Percentiles rank a stretch among this genome's conserved stretches.
These are phyloP conservation scores for Sporothrix curviconia DNA, from an alignment of 2,329 filamentous ascomycete species.

Conservation along the genomic window DNA sequence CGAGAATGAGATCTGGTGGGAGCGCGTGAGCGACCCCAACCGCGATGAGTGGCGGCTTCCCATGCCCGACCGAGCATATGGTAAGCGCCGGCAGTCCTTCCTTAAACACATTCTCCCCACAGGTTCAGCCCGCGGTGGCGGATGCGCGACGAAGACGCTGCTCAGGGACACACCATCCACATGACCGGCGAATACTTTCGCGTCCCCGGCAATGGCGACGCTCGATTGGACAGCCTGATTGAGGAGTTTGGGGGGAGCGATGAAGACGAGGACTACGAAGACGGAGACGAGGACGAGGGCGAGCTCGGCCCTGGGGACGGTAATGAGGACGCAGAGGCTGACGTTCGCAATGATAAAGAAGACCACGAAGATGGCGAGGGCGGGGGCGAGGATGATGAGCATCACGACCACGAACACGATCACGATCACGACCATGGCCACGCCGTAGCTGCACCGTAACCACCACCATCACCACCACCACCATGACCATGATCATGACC, in stretches of 20 bases:
- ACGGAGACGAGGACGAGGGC: not conserved
- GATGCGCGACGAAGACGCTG: slow-evolving; percentile 33
- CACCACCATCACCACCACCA: slow-evolving; percentile 19
- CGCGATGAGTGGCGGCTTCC: slow-evolving; percentile 51
- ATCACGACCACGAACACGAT: slow-evolving; percentile 23
- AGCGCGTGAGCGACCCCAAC: slow-evolving; percentile 53
- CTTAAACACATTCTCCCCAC: slow-evolving; percentile 53
- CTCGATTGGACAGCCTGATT: slow-evolving; percentile 25
- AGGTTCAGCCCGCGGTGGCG: slow-evolving; percentile 44
- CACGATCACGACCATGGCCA: slow-evolving; percentile 19
- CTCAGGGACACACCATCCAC: slow-evolving; percentile 15
- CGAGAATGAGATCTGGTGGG: slow-evolving; percentile 61
- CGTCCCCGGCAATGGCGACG: slow-evolving; percentile 27
- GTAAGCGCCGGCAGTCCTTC: slow-evolving; percentile 49
- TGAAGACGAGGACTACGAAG: slow-evolving; percentile 14
- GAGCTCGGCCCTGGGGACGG: not conserved
- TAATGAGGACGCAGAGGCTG: slow-evolving; percentile 27
- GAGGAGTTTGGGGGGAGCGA: not conserved
- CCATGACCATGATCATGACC: slow-evolving; percentile 21
- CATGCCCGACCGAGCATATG: slow-evolving; percentile 56
- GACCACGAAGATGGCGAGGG: slow-evolving; percentile 28
- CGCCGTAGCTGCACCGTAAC: slow-evolving; percentile 17
- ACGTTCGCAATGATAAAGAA: slow-evolving; percentile 26
- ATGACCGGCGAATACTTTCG: slow-evolving; percentile 30
- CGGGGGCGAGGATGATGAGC: slow-evolving; percentile 23